Percentiles rank a stretch among this genome's conserved stretches.
phyloP scores from a whole-genome alignment of 345 rosid species.

The Gynandropsis gynandra region DNA sequence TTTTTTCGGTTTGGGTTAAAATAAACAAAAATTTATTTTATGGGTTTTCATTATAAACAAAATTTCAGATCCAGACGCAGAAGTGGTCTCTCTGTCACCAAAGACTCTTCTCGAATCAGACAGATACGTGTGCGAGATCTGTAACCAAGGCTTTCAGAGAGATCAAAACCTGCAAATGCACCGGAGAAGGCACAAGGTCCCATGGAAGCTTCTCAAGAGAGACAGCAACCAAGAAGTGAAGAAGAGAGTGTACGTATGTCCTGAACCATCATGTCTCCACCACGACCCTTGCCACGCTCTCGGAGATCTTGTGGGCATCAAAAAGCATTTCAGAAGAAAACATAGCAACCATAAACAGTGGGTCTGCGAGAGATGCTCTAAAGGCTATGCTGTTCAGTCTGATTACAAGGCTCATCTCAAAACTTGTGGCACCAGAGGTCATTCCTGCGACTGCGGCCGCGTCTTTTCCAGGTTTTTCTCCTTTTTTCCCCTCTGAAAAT shows the following conservation, averaged over 20 bases:
- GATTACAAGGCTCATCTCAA: conserved; percentile 88
- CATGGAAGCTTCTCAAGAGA: conserved; percentile 79
- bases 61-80: conserved; percentile 76
- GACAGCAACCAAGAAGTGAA: conserved; percentile 54
- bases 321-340: conserved; percentile 70
- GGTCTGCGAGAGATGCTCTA: conserved; percentile 73
- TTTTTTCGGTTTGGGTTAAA: too few species aligned
- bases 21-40: too few species aligned
- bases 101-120: conserved; percentile 69
- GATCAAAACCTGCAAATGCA: conserved; percentile 93
- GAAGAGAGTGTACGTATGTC: conserved; percentile 76
- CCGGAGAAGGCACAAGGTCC: conserved; percentile 75
- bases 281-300: conserved; percentile 80
- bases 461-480: conserved; percentile 68
- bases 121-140: conserved; percentile 81
- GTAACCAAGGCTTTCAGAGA: conserved; percentile 83
- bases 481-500: conserved; percentile 9
- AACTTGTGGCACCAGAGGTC: conserved; percentile 85
- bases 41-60: neutral
- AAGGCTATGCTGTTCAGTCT: conserved; percentile 83
- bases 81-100: conserved; percentile 73
- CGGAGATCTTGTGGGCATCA: conserved; percentile 82
- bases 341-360: conserved; percentile 77
- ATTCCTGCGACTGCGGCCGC: conserved; percentile 87
- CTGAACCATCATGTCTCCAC: conserved; percentile 71